phyloP scores from a whole-genome alignment of 176 grass and related monocot species.

The Puya raimondii region DNA sequence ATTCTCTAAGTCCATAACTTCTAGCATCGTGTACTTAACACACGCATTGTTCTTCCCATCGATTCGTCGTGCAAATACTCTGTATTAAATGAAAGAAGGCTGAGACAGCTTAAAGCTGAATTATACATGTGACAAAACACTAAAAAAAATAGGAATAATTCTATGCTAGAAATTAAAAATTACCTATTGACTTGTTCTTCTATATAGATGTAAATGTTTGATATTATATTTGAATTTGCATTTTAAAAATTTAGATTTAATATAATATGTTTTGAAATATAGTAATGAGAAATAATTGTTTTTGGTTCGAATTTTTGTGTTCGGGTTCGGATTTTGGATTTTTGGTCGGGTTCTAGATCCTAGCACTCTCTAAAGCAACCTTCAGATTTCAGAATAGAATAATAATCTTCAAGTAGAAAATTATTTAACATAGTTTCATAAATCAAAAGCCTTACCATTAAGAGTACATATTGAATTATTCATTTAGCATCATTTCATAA shows the following conservation, averaged over 20 bases:
- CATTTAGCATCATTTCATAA: background rate
- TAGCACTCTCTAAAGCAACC: constrained; percentile 76
- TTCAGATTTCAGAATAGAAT: constrained; percentile 26
- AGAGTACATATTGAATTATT: constrained; percentile 70
- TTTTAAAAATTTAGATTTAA: too few relatives aligned
- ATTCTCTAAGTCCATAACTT: too few relatives aligned
- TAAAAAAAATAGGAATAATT: background rate
- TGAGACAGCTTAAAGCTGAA: background rate
- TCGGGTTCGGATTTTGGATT: too few relatives aligned
- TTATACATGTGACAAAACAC: background rate
- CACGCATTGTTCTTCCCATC: too few relatives aligned
- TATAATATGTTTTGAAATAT: too few relatives aligned
- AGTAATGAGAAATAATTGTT: too few relatives aligned
- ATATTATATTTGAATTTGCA: too few relatives aligned
- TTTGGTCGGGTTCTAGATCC: constrained; percentile 73
- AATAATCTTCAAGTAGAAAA: constrained; percentile 8
- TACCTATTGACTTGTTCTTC: constrained; percentile 70
- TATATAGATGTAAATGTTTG: constrained; percentile 85
- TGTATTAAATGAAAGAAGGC: background rate
- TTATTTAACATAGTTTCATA: background rate
- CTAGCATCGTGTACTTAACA: too few relatives aligned
- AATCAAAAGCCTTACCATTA: constrained; percentile 48
- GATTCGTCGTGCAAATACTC: too few relatives aligned
- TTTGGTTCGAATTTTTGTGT: too few relatives aligned
- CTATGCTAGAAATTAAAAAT: background rate